Conservation (phyloP, 2,329 filamentous ascomycete species). For the Penicillium sp. region DNA sequence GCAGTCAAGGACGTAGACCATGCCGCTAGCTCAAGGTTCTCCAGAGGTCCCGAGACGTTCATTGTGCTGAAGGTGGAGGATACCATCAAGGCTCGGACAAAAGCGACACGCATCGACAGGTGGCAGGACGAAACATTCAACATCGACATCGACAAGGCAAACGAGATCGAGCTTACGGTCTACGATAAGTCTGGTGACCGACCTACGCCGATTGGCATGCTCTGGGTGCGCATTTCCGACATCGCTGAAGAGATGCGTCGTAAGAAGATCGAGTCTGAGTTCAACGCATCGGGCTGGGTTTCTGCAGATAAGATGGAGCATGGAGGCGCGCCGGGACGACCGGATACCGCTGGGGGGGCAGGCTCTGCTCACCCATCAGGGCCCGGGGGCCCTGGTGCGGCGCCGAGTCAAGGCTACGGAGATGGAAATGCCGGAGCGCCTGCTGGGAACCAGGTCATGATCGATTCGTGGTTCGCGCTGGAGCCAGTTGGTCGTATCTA, state of each 20-base stretch:
- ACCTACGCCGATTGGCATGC: slow-evolving; percentile 81
- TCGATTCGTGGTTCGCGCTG: slow-evolving; percentile 94
- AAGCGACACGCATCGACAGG: slow-evolving; percentile 71
- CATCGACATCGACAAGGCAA: slow-evolving; percentile 93
- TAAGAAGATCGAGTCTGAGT: slow-evolving; percentile 93
- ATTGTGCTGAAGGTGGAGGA: slow-evolving; percentile 96
- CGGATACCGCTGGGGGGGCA: too few relatives aligned
- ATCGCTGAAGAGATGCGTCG: slow-evolving; percentile 95
- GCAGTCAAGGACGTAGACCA: slow-evolving; percentile 93
- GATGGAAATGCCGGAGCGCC: too few relatives aligned
- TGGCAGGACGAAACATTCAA: slow-evolving; percentile 89
- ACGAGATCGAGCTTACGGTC: slow-evolving; percentile 93
- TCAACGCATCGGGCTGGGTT: slow-evolving; percentile 91
- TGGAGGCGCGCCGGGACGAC: slow-evolving; percentile 49
- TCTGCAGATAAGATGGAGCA: slow-evolving; percentile 85
- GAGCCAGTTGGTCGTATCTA: slow-evolving; percentile 91
- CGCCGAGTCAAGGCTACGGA: too few relatives aligned
- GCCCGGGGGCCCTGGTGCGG: slow-evolving; percentile 22
- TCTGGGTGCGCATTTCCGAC: slow-evolving; percentile 94
- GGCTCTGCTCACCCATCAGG: too few relatives aligned
- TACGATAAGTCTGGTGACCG: slow-evolving; percentile 92
- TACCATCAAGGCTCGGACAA: slow-evolving; percentile 77
- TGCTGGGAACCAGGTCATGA: too few relatives aligned
- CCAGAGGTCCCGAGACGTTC: slow-evolving; percentile 85
- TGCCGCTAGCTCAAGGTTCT: slow-evolving; percentile 70